Evolutionary conservation across 2,329 filamentous ascomycete genomes (phyloP).

Genomic region (Xylariaceae sp.): DNA sequence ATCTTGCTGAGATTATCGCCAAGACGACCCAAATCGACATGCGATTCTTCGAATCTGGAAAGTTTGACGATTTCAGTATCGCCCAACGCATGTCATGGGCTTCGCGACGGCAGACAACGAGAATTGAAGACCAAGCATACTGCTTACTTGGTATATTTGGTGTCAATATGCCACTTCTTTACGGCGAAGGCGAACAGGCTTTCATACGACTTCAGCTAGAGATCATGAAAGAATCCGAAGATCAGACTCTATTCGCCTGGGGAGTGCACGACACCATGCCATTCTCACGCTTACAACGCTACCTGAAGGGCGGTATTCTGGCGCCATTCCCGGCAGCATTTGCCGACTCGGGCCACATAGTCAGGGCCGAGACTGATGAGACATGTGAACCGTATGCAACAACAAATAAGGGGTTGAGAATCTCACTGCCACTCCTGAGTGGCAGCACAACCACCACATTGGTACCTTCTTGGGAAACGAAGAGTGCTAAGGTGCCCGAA

Average conservation of each 20-base stretch:
- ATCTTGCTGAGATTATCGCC: background rate
- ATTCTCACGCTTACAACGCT: background rate
- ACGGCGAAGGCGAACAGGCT: background rate
- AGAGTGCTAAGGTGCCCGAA: background rate
- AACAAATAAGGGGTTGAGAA: conserved; percentile 9
- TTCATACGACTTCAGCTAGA: conserved; percentile 6
- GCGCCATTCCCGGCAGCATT: background rate
- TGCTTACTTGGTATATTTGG: conserved; percentile 9
- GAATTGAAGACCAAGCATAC: conserved; percentile 10
- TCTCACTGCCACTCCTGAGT: background rate
- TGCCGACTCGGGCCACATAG: background rate
- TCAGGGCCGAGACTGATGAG: background rate
- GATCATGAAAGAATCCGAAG: conserved; percentile 9
- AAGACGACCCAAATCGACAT: conserved; percentile 4
- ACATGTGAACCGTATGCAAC: background rate
- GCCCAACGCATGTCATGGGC: conserved; percentile 11
- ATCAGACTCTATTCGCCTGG: conserved; percentile 8
- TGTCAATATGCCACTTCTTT: conserved; percentile 10
- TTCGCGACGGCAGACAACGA: conserved; percentile 4
- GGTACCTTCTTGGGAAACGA: background rate
- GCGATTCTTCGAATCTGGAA: background rate
- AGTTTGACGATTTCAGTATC: conserved; percentile 9
- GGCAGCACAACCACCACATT: background rate
- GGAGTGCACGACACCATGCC: background rate
- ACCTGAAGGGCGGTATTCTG: background rate